Evolutionary conservation across 1,284 basidiomycete genomes (phyloP), one percentile per base, ranked within the genome.

Genomic region (Ustilago shanxiensis): DNA sequence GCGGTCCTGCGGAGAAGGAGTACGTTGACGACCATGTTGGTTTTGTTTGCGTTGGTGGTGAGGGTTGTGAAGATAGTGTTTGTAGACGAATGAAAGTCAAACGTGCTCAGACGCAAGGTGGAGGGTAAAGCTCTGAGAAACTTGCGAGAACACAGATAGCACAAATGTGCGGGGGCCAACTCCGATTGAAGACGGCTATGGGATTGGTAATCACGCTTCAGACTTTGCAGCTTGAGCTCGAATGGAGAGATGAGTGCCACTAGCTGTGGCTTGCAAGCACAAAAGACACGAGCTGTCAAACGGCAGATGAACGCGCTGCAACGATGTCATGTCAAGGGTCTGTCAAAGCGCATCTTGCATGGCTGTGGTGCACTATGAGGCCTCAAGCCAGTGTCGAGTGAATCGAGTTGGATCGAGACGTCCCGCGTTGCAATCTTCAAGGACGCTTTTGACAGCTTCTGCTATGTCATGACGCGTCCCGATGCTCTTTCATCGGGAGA

Each of bases 401-500:
- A 31, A 65, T 65, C 62, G 55, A 51, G 47, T 31, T n/a, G 33
- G 35, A 22, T 26, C 54, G 11, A 55, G 26, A 24, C 49, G 9
- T 51, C 26, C 26, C 8, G 49, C 28, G 10, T 39, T 44, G 41
- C 41, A 44, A 6, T 31, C 50, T 52, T 28, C 55, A 58, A 18
- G 20, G 20, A 24, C 14, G 22, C 16, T 16, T 28, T 37, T 62
- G 52, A 55, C 60, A 54, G 51, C 52, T 41, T 10, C 9, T 31
- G 44, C 52, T 60, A 67, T 65, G 71, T 73, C 71, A 73, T 73
- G 61, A 37, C 61, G 71, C 71, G 60, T 67, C 71, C 71, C 71
- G 71, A 73, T 67, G 2, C 2, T 3, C 2, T 14, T 8, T 13
- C 29, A 54, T 45, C 52, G 52, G 52, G 28, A 7, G 33, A 16